Percentiles rank a stretch among this genome's conserved stretches.
Evolutionary conservation across 2,329 filamentous ascomycete genomes (phyloP).

Genomic region (Blumeria graminis): DNA sequence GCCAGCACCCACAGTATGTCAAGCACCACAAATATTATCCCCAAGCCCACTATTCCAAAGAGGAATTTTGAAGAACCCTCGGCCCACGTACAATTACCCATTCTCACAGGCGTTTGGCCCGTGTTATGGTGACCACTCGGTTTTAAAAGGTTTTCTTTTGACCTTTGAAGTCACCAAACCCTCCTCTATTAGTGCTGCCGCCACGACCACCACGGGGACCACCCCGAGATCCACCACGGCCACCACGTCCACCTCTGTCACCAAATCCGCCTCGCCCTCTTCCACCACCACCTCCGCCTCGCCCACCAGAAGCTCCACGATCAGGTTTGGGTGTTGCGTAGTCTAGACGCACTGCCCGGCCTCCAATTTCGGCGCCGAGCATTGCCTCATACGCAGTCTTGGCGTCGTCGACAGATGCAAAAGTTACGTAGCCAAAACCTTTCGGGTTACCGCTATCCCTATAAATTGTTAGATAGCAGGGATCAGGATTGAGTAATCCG

Average conservation of each 20-base stretch:
- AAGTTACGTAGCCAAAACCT: constrained; percentile 54
- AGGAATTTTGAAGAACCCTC: too few relatives aligned
- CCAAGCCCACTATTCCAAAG: too few relatives aligned
- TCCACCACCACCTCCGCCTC: constrained; percentile 19
- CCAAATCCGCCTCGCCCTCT: constrained; percentile 16
- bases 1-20: too few relatives aligned
- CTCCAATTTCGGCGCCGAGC: constrained; percentile 36
- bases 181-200: constrained; percentile 24
- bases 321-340: constrained; percentile 36
- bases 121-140: too few relatives aligned
- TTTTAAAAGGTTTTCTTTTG: constrained; percentile 23
- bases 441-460: constrained; percentile 41
- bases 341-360: constrained; percentile 43
- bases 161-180: constrained; percentile 33
- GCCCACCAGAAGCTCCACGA: constrained; percentile 21
- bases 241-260: constrained; percentile 16
- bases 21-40: too few relatives aligned
- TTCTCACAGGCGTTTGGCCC: too few relatives aligned
- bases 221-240: constrained; percentile 18
- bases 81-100: too few relatives aligned
- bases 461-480: constrained; percentile 9
- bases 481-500: neutral
- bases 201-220: constrained; percentile 15
- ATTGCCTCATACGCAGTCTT: constrained; percentile 35
- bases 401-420: constrained; percentile 41